Evolutionary conservation across 805 yeast species (phyloP).

Genomic region (Spathaspora gorwiae): DNA sequence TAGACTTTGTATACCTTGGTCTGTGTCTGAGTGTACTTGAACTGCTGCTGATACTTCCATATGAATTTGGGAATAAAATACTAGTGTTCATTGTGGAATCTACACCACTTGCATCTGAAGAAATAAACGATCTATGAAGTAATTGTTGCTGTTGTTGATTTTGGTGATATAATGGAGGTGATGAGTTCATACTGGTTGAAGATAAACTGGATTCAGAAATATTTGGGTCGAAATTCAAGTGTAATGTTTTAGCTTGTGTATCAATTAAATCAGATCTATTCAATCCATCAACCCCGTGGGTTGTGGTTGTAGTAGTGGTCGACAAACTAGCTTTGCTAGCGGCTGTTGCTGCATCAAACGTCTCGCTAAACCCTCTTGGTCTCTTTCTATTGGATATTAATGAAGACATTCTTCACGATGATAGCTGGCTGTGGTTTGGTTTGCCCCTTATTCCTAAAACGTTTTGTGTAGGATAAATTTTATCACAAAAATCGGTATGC

Average conservation of each 20-base stretch:
- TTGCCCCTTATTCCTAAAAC: too few species aligned
- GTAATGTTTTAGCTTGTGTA: not conserved
- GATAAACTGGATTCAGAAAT: conserved; percentile 5
- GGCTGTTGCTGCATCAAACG: conserved; percentile 19
- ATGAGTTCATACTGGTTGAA: conserved; percentile 1
- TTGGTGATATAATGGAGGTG: conserved; percentile 2
- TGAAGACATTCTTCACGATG: conserved; percentile 19
- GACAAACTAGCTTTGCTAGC: not conserved
- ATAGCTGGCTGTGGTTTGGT: too few species aligned
- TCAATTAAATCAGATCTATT: not conserved
- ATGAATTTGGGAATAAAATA: not conserved
- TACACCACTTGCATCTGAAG: not conserved
- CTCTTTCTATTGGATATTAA: conserved; percentile 39
- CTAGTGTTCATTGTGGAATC: conserved; percentile 1
- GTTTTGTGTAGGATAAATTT: too few species aligned
- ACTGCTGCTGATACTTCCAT: not conserved
- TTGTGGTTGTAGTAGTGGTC: not conserved
- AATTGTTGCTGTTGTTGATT: not conserved
- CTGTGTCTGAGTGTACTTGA: not conserved
- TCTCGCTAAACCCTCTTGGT: conserved; percentile 42
- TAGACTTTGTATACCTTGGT: not conserved
- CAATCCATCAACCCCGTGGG: too few species aligned
- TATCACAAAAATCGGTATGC: too few species aligned
- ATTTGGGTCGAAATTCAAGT: conserved; percentile 2
- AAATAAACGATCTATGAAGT: not conserved